phyloP scores from a whole-genome alignment of 306 rosid species.

The Cicer arietinum region DNA sequence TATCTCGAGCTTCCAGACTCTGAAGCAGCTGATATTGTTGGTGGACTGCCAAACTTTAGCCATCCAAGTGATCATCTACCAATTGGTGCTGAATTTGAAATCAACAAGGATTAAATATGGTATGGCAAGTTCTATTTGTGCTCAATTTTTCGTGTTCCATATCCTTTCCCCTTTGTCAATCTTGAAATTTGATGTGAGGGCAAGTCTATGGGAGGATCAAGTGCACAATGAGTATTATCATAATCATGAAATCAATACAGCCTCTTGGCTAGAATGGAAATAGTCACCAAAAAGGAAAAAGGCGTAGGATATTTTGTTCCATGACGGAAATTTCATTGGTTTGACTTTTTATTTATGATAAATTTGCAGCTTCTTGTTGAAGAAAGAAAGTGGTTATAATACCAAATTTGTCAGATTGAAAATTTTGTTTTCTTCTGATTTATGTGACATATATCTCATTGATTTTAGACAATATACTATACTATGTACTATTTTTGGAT shows the following conservation, averaged over 20 bases:
- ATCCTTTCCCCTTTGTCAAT: background rate
- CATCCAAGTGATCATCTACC: constrained; percentile 95
- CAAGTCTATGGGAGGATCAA: constrained; percentile 15
- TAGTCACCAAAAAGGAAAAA: constrained; percentile 19
- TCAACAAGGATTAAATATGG: constrained; percentile 47
- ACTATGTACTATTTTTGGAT: constrained; percentile 1
- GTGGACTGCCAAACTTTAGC: constrained; percentile 78
- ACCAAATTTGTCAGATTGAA: constrained; percentile 2
- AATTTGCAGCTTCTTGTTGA: constrained; percentile 15
- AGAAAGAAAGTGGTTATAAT: constrained; percentile 10
- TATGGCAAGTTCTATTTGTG: constrained; percentile 37
- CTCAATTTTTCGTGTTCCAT: constrained; percentile 23
- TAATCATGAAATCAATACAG: constrained; percentile 26
- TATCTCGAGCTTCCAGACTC: constrained; percentile 82
- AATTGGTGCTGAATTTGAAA: constrained; percentile 82
- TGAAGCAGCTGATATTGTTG: constrained; percentile 64
- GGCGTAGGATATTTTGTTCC: background rate
- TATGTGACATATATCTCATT: constrained; percentile 32
- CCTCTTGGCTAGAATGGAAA: constrained; percentile 16
- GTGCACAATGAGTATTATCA: constrained; percentile 26
- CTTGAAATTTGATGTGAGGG: constrained; percentile 29
- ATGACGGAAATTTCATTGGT: constrained; percentile 9
- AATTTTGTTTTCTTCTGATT: background rate
- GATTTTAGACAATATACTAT: background rate
- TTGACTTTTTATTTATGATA: constrained; percentile 4